Evolutionary conservation across 768 basidiomycete genomes (phyloP), one percentile per base, ranked within the genome.

Genomic region (Tricholoma furcatifolium): DNA sequence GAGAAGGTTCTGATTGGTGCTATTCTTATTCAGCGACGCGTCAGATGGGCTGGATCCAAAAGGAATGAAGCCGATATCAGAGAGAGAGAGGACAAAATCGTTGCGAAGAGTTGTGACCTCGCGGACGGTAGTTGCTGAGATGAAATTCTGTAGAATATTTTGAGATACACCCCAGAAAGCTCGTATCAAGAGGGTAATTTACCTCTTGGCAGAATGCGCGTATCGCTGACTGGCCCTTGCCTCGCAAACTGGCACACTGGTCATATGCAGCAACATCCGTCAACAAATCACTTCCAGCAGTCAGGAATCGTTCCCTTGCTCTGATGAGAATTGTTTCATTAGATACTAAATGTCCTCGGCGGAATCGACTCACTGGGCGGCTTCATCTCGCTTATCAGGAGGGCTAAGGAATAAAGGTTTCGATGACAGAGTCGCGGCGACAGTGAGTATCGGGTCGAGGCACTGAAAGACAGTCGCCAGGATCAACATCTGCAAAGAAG

Each of bases 381-480:
- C 86, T 60, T 91, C 91, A 14, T 96, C 88, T 4, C 92, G 79
- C 65, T 87, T 87, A 24, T 95, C 93, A 67, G 88, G 76, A 0
- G 93, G 91, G 55, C 70, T 90, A 11, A 83, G 59, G 69, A 97
- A 98, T 43, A 98, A 68, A 0, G 94, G 87, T 62, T 95, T 98
- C 4, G 88, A 89, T 2, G 93, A 95, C 32, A 98, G 70, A 54
- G 83, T 76, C 15, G 93, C 92, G 0, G 85, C 88, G 31, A 95
- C 80, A 1, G 91, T 93, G 27, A 95, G 74, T 11, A 91, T 76
- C 2, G 92, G 91, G 49, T 83, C 85, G 8, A 96, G 70, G 59
- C 93, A 95, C 58, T 80, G 80, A 72, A 98, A 94, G 42, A 95
- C 79, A 5, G 85, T 80, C 0, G 82, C 93, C 0, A 97, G 74